Evolutionary conservation across 306 rosid species (phyloP).

Genomic region (Pachyrhizus erosus): DNA sequence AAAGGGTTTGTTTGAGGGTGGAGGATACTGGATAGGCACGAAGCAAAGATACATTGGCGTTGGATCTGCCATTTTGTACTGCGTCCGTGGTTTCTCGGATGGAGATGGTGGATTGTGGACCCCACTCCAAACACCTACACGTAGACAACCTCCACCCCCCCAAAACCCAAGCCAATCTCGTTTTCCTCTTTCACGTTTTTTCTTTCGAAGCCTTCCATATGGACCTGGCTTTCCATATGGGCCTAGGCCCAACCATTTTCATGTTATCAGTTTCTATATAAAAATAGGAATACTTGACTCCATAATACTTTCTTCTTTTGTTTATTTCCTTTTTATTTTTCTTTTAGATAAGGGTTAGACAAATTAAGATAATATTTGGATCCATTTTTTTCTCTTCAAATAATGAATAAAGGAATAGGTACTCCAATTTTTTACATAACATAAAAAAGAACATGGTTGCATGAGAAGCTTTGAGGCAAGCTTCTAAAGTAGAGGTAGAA

Average conservation of each 20-base stretch:
- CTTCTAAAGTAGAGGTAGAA: too few species aligned
- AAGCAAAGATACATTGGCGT: constrained; percentile 44
- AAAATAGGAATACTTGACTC: too few species aligned
- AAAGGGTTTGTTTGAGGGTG: background rate
- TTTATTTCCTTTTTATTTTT: too few species aligned
- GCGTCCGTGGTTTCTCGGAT: background rate
- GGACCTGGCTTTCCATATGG: background rate
- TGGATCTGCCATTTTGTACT: constrained; percentile 42
- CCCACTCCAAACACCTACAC: constrained; percentile 11
- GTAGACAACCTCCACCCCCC: background rate
- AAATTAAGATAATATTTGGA: too few species aligned
- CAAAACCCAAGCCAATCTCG: background rate
- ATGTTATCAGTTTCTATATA: too few species aligned
- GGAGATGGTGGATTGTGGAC: constrained; percentile 18
- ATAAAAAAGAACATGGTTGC: too few species aligned
- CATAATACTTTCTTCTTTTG: too few species aligned
- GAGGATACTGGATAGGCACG: constrained; percentile 64
- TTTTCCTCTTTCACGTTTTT: background rate
- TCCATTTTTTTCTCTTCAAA: too few species aligned
- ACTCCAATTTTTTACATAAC: too few species aligned
- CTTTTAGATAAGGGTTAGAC: too few species aligned
- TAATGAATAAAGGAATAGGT: too few species aligned
- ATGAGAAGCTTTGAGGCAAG: too few species aligned
- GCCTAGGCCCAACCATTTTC: background rate
- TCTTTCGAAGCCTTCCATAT: background rate